Evolutionary conservation across 2,329 filamentous ascomycete species (phyloP).

Genomic region (Pseudocercospora ulei): DNA sequence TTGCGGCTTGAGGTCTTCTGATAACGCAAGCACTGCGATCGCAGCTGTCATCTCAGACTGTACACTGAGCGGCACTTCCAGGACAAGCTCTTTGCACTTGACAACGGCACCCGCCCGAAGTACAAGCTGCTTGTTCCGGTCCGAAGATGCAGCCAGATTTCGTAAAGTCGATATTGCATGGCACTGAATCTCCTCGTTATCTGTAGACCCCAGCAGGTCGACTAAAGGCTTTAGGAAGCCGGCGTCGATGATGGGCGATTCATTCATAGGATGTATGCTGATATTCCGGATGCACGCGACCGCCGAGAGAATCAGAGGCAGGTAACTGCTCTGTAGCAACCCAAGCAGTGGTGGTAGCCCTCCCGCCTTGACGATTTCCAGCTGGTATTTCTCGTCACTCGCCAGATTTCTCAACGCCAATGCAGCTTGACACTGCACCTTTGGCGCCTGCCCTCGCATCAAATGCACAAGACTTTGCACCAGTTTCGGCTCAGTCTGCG

Average conservation of each 20-base stretch:
- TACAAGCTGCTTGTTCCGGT: constrained; percentile 96
- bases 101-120: constrained; percentile 92
- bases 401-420: constrained; percentile 88
- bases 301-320: constrained; percentile 89
- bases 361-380: constrained; percentile 86
- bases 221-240: constrained; percentile 91
- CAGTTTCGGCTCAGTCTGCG: constrained; percentile 79
- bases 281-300: constrained; percentile 98
- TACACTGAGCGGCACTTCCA: constrained; percentile 85
- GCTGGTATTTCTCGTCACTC: constrained; percentile 96
- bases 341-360: constrained; percentile 77
- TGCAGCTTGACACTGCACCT: constrained; percentile 95
- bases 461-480: constrained; percentile 89
- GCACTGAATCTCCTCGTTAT: constrained; percentile 98
- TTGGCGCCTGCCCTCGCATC: constrained; percentile 95
- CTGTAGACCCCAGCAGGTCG: constrained; percentile 83
- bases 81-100: constrained; percentile 93
- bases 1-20: constrained; percentile 88
- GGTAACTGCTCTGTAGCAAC: constrained; percentile 86
- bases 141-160: constrained; percentile 91
- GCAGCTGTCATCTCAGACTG: constrained; percentile 99
- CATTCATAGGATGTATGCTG: constrained; percentile 93
- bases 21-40: constrained; percentile 88
- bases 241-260: constrained; percentile 96
- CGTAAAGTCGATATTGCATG: constrained; percentile 94